These are phyloP conservation scores for Solanum gracilifrons DNA, from an alignment of 257 asterid genomes.

Conservation along the genomic window DNA sequence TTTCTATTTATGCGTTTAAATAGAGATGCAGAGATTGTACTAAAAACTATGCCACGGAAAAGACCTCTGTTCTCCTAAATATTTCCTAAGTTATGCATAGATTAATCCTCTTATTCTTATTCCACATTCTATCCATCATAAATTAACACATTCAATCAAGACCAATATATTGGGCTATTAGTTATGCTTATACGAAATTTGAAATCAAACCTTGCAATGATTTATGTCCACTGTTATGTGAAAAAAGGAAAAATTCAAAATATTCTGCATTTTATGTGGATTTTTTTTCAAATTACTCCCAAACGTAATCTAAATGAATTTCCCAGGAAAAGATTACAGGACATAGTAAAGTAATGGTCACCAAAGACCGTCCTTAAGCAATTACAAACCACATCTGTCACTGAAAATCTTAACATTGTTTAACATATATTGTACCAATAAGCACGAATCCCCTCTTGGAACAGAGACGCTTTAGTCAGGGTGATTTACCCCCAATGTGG, in stretches of 20 bases:
- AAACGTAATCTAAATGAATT: neutral
- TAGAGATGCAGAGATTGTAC: neutral
- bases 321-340: neutral
- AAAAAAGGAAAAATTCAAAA: neutral
- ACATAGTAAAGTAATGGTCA: neutral
- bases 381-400: neutral
- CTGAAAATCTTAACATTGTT: neutral
- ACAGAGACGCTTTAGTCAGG: neutral
- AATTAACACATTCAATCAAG: neutral
- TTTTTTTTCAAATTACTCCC: neutral
- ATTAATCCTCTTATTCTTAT: neutral
- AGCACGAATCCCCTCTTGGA: neutral
- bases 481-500: neutral
- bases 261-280: neutral
- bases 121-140: neutral
- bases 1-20: neutral
- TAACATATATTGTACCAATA: neutral
- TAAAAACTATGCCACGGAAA: neutral
- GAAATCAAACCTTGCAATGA: neutral
- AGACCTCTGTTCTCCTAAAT: neutral
- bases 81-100: neutral
- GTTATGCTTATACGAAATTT: neutral
- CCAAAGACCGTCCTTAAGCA: neutral
- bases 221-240: neutral
- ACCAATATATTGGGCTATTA: neutral